Conservation (phyloP, 495 filamentous ascomycete genomes). For the Tuber indicum region DNA sequence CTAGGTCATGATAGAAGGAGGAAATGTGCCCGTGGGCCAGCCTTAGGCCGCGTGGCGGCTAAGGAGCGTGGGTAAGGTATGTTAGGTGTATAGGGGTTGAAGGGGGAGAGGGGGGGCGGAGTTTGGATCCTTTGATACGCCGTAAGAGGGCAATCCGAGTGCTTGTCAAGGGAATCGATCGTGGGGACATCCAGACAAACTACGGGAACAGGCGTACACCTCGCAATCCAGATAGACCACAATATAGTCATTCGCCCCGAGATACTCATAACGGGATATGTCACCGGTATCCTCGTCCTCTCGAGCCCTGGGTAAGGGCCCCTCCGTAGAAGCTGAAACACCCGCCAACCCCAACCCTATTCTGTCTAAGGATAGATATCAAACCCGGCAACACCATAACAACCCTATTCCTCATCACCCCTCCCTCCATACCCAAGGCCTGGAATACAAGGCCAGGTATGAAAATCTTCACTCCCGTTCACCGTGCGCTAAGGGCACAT, state of each 20-base stretch:
- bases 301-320: slow-evolving; percentile 55
- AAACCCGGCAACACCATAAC: slow-evolving; percentile 24
- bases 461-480: slow-evolving; percentile 58
- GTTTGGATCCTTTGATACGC: slow-evolving; percentile 47
- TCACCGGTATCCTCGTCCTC: slow-evolving; percentile 51
- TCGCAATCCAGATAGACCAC: slow-evolving; percentile 54
- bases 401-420: slow-evolving; percentile 27
- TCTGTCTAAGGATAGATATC: not conserved
- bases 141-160: slow-evolving; percentile 55
- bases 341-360: not conserved
- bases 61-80: slow-evolving; percentile 44
- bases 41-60: slow-evolving; percentile 61
- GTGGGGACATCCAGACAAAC: too few relatives aligned
- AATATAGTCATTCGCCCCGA: slow-evolving; percentile 49
- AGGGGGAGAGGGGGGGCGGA: too few relatives aligned
- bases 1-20: slow-evolving; percentile 60
- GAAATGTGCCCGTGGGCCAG: slow-evolving; percentile 67
- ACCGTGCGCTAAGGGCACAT: slow-evolving; percentile 53
- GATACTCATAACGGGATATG: slow-evolving; percentile 54
- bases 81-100: not conserved
- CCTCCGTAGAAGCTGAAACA: slow-evolving; percentile 55
- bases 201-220: slow-evolving; percentile 25
- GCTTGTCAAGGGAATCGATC: slow-evolving; percentile 43
- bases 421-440: slow-evolving; percentile 48
- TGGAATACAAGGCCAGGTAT: slow-evolving; percentile 55